Percentiles rank a stretch among this genome's conserved stretches.
Conservation (phyloP, 139 green algal genomes). For the Coelastrella sp. region DNA sequence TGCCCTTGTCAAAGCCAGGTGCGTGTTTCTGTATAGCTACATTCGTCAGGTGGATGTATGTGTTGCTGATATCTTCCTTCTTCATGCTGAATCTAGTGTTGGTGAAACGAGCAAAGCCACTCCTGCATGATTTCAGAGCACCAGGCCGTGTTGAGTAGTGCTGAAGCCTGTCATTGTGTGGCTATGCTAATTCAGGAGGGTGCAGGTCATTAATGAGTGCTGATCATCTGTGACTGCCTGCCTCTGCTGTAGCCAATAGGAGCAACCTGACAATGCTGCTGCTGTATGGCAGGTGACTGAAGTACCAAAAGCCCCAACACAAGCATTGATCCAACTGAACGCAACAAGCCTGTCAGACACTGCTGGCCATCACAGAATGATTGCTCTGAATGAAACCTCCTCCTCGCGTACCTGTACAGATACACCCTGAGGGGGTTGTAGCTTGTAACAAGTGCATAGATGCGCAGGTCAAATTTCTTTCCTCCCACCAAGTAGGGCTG, state of each 20-base stretch:
- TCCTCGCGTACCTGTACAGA: constrained; percentile 60
- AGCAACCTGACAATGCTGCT: too few species aligned
- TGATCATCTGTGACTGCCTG: too few species aligned
- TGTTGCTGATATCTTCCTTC: constrained; percentile 78
- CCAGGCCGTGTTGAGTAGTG: background rate
- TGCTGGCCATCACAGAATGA: background rate
- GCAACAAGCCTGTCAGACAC: background rate
- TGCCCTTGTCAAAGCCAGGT: constrained; percentile 55
- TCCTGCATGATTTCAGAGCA: constrained; percentile 23
- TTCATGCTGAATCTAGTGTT: constrained; percentile 65
- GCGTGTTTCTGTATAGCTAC: constrained; percentile 83
- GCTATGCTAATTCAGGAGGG: background rate
- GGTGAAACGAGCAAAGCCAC: constrained; percentile 84
- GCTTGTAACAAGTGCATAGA: constrained; percentile 83
- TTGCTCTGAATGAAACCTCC: background rate
- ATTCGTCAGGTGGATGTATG: constrained; percentile 89
- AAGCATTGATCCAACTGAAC: background rate
- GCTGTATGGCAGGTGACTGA: too few species aligned
- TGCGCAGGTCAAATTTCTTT: constrained; percentile 90
- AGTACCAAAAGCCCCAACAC: background rate
- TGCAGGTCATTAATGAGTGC: too few species aligned
- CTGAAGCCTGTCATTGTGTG: background rate
- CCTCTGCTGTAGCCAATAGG: too few species aligned
- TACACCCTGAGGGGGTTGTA: constrained; percentile 78
- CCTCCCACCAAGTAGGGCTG: constrained; percentile 68